These are phyloP conservation scores for Xylariales sp. DNA, from an alignment of 2,329 filamentous ascomycete genomes.

Conservation along the genomic window DNA sequence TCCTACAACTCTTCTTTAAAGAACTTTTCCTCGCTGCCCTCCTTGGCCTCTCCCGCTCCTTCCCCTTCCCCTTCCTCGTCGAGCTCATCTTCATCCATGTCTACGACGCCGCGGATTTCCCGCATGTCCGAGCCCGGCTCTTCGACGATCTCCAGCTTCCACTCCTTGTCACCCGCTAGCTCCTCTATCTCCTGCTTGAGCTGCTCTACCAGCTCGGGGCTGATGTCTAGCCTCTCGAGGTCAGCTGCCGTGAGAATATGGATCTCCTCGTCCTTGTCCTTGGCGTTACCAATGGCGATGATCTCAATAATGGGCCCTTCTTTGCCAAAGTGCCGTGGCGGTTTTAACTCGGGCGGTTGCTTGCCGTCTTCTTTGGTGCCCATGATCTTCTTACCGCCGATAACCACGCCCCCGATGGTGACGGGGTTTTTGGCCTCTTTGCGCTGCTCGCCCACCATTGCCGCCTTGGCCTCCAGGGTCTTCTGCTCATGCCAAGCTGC, in stretches of 20 bases:
- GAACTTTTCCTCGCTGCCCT: constrained; percentile 46
- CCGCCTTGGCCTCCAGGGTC: constrained; percentile 32
- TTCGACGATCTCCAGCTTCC: constrained; percentile 79
- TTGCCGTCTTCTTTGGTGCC: constrained; percentile 44
- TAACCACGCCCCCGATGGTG: constrained; percentile 48
- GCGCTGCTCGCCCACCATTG: constrained; percentile 23
- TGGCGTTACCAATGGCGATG: constrained; percentile 38
- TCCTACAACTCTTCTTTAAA: constrained; percentile 49
- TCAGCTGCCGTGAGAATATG: constrained; percentile 61
- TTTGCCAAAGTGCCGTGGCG: constrained; percentile 35
- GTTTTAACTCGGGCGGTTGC: constrained; percentile 38
- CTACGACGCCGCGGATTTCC: constrained; percentile 68
- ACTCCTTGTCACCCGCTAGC: constrained; percentile 65
- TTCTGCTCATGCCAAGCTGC: constrained; percentile 30
- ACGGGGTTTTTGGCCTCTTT: constrained; percentile 20
- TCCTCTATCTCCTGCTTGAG: constrained; percentile 65
- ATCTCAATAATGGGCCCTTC: constrained; percentile 33
- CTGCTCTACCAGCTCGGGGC: constrained; percentile 62
- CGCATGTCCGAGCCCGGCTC: constrained; percentile 51
- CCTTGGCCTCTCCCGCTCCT: constrained; percentile 15
- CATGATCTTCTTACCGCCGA: constrained; percentile 47
- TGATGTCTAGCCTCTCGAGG: constrained; percentile 63
- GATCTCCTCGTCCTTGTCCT: constrained; percentile 58
- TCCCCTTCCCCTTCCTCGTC: constrained; percentile 21
- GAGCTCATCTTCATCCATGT: constrained; percentile 44